Percentiles rank a stretch among this genome's conserved stretches.
phyloP scores from a whole-genome alignment of 1,284 basidiomycete species.

The Ceratobasidium sp. region DNA sequence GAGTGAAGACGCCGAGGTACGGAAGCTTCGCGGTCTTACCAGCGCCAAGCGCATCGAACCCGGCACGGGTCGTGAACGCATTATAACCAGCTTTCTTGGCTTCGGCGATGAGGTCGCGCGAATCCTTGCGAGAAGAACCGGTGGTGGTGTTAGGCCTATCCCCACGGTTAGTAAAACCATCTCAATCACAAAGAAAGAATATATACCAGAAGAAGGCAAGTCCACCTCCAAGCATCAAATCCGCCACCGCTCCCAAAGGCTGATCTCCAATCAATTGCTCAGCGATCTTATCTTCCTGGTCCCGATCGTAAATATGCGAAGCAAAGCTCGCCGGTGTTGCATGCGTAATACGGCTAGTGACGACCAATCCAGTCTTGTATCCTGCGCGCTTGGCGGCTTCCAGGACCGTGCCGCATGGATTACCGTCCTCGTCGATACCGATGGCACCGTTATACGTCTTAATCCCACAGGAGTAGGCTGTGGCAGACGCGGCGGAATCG shows the following conservation, averaged over 20 bases:
- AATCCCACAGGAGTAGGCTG: conserved; percentile 55
- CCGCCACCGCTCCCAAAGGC: conserved; percentile 53
- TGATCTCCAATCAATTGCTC: conserved; percentile 54
- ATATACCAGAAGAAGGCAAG: conserved; percentile 51
- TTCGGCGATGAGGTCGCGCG: conserved; percentile 53
- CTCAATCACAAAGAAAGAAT: neutral
- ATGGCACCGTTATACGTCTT: conserved; percentile 56
- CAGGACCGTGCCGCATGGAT: conserved; percentile 56
- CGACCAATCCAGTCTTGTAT: conserved; percentile 54
- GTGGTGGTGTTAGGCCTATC: conserved; percentile 53
- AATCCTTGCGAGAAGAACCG: conserved; percentile 53
- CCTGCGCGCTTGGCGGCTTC: conserved; percentile 56
- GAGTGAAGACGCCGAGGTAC: conserved; percentile 53
- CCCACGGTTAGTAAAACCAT: too few species aligned
- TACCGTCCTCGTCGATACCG: conserved; percentile 54
- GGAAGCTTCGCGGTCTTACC: conserved; percentile 47
- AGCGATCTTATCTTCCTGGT: conserved; percentile 55
- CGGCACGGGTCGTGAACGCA: conserved; percentile 51
- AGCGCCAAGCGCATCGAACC: conserved; percentile 52
- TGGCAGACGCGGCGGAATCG: conserved; percentile 55
- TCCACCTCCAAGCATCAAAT: conserved; percentile 55
- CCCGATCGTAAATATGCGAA: conserved; percentile 55
- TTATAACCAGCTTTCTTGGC: conserved; percentile 53
- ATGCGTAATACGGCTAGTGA: conserved; percentile 55
- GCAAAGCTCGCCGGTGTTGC: conserved; percentile 55